Base-by-base conservation (phyloP, 495 filamentous ascomycete genomes). In the Trypethelium eluteriae region DNA sequence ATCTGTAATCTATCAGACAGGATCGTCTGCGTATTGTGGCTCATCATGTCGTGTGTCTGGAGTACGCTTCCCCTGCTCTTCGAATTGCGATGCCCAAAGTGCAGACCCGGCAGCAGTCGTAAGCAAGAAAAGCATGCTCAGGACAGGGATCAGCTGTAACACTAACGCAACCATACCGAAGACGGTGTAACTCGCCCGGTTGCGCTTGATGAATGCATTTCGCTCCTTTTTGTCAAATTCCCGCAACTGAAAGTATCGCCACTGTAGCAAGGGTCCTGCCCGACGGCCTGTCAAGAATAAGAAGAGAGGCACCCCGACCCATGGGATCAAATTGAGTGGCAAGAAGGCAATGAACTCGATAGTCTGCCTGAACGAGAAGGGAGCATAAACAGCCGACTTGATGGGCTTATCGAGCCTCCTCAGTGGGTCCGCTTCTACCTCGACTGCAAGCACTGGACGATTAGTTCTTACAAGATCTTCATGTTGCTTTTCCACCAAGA, bases 101-200 rank as follows among this genome's bases (percentile, higher is more conserved):
- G 86, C 85, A 66, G 83, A 81, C 11, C 86, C 86, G 63, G 81
- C 81, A 32, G 86, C 84, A 35, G 84, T 86, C 18, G 86, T 87
- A 71, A 89, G 76, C 38, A 89, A 76, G 70, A 89, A 89, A 35
- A 88, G 73, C 86, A 89, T 88, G 57, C 83, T 85, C 56, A 87
- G 74, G 2, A 83, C 79, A 11, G 86, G 86, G 34, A 88, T 76
- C 35, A 89, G 74, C 71, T 89, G 86, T 39, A 89, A 74, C 16
- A 86, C 56, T 67, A 88, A 73, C 39, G 84, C 84, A 11, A 86
- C 74, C 2, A 85, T 84, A 38, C 86, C 86, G 70, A 88, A 86
- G 84, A 80, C 84, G n/a, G 86, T 88, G 70, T 89, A 89, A 64
- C 82, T 79, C 66, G 81, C 76, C 71, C 83, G 78, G 46, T 83